Conservation (phyloP, 768 basidiomycete genomes). For the Pholiota conissans region DNA sequence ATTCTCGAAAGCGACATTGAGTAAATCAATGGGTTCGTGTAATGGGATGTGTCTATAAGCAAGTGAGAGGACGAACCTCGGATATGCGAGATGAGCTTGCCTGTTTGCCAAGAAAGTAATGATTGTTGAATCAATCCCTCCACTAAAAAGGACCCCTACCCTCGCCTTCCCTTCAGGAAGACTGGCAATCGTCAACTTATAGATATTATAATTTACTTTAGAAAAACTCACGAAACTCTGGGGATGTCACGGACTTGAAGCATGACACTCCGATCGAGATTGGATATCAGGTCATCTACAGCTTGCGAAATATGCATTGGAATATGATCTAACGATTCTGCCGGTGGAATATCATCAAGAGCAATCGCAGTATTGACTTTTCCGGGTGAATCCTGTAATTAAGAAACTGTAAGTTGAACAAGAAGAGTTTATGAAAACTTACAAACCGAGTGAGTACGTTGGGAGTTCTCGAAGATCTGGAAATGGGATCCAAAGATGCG, state of each 20-base stretch:
- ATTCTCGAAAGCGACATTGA: conserved; percentile 96
- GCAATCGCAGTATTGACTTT: conserved; percentile 52
- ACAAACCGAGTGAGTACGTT: conserved; percentile 27
- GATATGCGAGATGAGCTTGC: too few relatives aligned
- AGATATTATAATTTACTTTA: too few relatives aligned
- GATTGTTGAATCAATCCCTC: conserved; percentile 91
- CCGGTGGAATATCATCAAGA: conserved; percentile 35
- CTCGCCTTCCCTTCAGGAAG: conserved; percentile 41
- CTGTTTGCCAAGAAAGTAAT: conserved; percentile 78
- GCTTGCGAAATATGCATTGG: conserved; percentile 42
- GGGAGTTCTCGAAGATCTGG: conserved; percentile 1
- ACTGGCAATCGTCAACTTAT: background rate
- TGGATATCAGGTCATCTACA: conserved; percentile 50
- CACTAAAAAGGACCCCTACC: conserved; percentile 89
- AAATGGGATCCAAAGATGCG: background rate
- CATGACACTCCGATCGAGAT: conserved; percentile 67
- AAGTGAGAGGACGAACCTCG: background rate
- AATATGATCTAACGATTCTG: conserved; percentile 38
- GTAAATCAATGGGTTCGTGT: conserved; percentile 84
- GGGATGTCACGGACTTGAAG: conserved; percentile 74
- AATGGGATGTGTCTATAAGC: conserved; percentile 61
- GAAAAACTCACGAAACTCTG: conserved; percentile 30
- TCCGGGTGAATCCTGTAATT: conserved; percentile 39
- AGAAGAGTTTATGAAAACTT: conserved; percentile 7
- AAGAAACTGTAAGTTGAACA: background rate